phyloP scores from a whole-genome alignment of 441 rosid genomes.

The Bocquillonia castaneifolia region DNA sequence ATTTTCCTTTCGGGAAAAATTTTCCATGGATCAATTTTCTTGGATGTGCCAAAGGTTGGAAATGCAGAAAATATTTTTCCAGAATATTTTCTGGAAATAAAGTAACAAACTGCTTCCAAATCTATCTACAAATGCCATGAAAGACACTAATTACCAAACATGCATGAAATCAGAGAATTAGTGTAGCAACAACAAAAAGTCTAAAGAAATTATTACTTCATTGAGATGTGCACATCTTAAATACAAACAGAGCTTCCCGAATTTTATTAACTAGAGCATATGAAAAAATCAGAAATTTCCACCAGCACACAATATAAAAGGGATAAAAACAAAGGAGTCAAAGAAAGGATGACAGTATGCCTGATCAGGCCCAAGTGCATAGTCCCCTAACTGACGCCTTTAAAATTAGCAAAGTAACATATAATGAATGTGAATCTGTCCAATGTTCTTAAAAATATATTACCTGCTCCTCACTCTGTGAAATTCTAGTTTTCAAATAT shows the following conservation, averaged over 20 bases:
- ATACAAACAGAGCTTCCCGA: not conserved
- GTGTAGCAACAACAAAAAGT: not conserved
- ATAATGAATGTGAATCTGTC: not conserved
- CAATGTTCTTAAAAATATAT: slow-evolving; percentile 5
- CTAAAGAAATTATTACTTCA: not conserved
- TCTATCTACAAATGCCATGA: not conserved
- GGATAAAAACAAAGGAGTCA: not conserved
- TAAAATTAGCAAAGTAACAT: not conserved
- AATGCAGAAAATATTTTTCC: no score
- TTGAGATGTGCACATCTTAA: not conserved
- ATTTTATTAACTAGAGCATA: not conserved
- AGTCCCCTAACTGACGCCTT: not conserved
- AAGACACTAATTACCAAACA: not conserved
- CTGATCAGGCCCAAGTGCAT: not conserved
- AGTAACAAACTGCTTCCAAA: not conserved
- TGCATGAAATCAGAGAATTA: not conserved
- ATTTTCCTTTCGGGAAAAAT: no score
- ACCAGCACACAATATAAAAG: not conserved
- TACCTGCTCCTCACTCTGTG: slow-evolving; percentile 76
- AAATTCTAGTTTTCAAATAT: slow-evolving; percentile 53
- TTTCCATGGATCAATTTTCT: no score
- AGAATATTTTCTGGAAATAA: no score
- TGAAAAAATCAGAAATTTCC: not conserved
- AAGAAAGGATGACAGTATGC: not conserved
- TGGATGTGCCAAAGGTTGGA: no score